These are phyloP conservation scores for Calonectria pauciramosa DNA, from an alignment of 2,329 filamentous ascomycete species.

Conservation along the genomic window DNA sequence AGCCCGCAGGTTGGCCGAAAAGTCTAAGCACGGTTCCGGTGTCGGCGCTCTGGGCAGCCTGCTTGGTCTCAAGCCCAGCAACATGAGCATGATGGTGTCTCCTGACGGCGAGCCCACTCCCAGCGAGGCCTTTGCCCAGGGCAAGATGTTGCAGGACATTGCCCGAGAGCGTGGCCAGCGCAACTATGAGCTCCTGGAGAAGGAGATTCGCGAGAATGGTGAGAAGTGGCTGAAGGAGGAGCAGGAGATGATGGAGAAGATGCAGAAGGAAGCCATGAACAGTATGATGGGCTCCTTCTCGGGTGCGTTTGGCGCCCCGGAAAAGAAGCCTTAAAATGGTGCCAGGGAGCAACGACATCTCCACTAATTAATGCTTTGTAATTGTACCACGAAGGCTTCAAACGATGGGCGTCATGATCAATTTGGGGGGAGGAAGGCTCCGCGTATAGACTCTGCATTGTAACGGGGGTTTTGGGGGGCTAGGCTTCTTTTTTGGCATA, in stretches of 20 bases:
- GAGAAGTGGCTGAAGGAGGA: constrained; percentile 97
- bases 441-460: constrained; percentile 39
- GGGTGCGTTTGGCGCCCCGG: constrained; percentile 45
- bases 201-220: constrained; percentile 92
- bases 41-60: constrained; percentile 78
- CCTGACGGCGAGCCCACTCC: constrained; percentile 78
- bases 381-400: constrained; percentile 33
- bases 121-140: constrained; percentile 84
- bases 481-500: constrained; percentile 22
- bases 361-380: constrained; percentile 50
- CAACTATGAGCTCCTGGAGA: constrained; percentile 90
- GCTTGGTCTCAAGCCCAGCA: constrained; percentile 82
- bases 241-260: constrained; percentile 87
- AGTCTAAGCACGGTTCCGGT: constrained; percentile 70
- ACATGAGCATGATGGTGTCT: constrained; percentile 72
- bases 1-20: constrained; percentile 79
- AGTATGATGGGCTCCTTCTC: constrained; percentile 86
- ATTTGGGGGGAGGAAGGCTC: constrained; percentile 22
- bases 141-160: constrained; percentile 97
- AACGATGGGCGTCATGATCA: constrained; percentile 19
- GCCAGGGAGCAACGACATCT: constrained; percentile 37
- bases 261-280: constrained; percentile 90
- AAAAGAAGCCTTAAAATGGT: constrained; percentile 43
- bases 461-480: constrained; percentile 15
- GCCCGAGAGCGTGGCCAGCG: constrained; percentile 91